These are phyloP conservation scores for Zhuliangozyma blackwelliae DNA, from an alignment of 1,139 yeast species.

Conservation along the genomic window DNA sequence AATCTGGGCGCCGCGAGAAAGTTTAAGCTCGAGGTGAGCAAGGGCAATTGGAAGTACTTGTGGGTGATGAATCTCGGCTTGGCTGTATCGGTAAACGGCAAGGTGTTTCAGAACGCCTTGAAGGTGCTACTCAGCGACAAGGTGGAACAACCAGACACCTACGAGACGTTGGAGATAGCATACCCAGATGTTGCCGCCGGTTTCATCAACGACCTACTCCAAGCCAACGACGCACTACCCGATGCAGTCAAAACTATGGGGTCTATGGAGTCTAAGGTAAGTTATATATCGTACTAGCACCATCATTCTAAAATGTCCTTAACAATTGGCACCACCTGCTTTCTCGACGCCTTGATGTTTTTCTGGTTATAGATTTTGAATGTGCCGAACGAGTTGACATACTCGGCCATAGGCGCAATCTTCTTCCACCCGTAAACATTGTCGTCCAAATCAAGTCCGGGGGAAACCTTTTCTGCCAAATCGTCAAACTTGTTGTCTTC, in stretches of 20 bases:
- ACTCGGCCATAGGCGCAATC: conserved; percentile 11
- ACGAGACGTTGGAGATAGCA: conserved; percentile 33
- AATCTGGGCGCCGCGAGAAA: conserved; percentile 45
- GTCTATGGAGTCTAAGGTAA: conserved; percentile 6
- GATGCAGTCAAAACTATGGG: conserved; percentile 7
- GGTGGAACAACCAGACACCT: conserved; percentile 21
- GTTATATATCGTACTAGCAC: conserved; percentile 6
- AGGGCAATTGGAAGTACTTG: conserved; percentile 58
- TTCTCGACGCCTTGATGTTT: conserved; percentile 65
- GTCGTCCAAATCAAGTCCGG: conserved; percentile 26
- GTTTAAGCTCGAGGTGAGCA: conserved; percentile 55
- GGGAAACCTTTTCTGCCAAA: conserved; percentile 22
- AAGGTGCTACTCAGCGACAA: conserved; percentile 32
- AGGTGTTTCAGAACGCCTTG: conserved; percentile 23
- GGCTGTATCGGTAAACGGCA: conserved; percentile 19
- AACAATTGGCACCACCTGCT: conserved; percentile 75
- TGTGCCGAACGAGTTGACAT: conserved; percentile 7
- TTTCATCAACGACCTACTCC: conserved; percentile 21
- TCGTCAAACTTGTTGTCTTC: conserved; percentile 16
- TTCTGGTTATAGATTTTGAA: conserved; percentile 46
- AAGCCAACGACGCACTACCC: conserved; percentile 16
- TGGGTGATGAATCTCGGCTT: conserved; percentile 60
- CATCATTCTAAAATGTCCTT: conserved; percentile 26
- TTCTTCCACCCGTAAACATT: conserved; percentile 14
- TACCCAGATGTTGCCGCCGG: conserved; percentile 17